A percentile compares a stretch with the other conserved stretches of the same genome.
Conservation (phyloP, 208 protist genomes). For the Leishmania amazonensis region DNA sequence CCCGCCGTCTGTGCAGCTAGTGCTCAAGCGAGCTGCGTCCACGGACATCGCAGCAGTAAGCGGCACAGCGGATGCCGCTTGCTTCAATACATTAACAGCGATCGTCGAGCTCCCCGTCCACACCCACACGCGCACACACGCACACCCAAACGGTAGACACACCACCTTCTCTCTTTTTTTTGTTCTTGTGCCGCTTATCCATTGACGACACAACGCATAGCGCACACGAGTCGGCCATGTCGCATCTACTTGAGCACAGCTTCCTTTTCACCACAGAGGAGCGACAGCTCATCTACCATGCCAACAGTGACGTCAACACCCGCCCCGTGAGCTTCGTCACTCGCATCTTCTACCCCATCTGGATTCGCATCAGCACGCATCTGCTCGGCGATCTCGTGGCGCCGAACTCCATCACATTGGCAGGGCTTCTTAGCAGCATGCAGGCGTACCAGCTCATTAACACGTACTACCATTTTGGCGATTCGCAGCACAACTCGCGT, state of each 20-base stretch:
- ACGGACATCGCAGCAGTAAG: background rate
- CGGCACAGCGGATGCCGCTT: background rate
- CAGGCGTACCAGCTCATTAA: constrained; percentile 88
- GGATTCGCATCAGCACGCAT: constrained; percentile 54
- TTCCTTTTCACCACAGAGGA: constrained; percentile 80
- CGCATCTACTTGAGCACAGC: constrained; percentile 71
- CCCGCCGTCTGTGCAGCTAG: background rate
- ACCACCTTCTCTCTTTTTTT: background rate
- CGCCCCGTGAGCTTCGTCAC: constrained; percentile 80
- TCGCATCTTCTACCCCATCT: constrained; percentile 66
- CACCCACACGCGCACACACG: background rate
- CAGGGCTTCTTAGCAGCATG: constrained; percentile 75
- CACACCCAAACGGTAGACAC: background rate
- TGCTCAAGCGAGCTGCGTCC: background rate
- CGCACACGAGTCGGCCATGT: constrained; percentile 27
- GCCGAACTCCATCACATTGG: constrained; percentile 90
- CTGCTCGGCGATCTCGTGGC: constrained; percentile 85
- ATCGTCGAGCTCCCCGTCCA: background rate
- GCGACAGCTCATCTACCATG: constrained; percentile 69
- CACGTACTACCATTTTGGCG: constrained; percentile 60
- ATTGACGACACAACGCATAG: background rate
- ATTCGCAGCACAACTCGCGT: constrained; percentile 6
- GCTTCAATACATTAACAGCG: background rate
- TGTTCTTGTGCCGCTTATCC: background rate
- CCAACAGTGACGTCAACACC: constrained; percentile 71